Evolutionary conservation across 805 yeast species (phyloP), one percentile per base, ranked within the genome.

Genomic region (Candida gorgasii): DNA sequence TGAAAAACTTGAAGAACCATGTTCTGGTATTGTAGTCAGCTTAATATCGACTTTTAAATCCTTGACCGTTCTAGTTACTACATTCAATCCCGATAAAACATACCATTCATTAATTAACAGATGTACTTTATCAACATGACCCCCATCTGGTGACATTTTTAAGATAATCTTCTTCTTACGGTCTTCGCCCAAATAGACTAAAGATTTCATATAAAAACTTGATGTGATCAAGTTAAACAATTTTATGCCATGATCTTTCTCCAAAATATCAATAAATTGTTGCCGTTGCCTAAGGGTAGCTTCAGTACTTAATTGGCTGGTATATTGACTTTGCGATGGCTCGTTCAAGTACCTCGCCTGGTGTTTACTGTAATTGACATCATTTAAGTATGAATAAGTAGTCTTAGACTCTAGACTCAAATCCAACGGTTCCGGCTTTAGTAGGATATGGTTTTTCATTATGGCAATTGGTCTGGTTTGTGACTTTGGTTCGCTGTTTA

Each of bases 61-160:
- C 18, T n/a, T 31, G 7, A 31, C 24, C n/a, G 28, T 24, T 11
- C n/a, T 24, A 13, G n/a, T 11, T 12, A 31, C 35, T 8, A 31
- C 35, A 27, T 17, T 60, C 38, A 26, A 52, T 2, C 65, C 63
- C 28, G 61, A 55, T 4, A 65, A 53, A 14, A 59, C 34, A 47
- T 62, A 59, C 70, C 70, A 65, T 43, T 64, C 68, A 47, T 63
- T 64, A 22, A 64, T 47, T 35, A 63, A 57, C 22, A 65, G 53
- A 3, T 62, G 52, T n/a, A 56, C 42, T 5, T 58, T 50, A 31
- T 52, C 48, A 23, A 47, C 41, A 14, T 52, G 52, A 11, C 43
- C 26, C 30, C 51, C 33, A 32, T 61, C 61, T 2, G 67, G 58
- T 11, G 65, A 57, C 12, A 63, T 31, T 19, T 61, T 53, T 14